A percentile compares a stretch with the other conserved stretches of the same genome.
phyloP scores from a whole-genome alignment of 2,329 filamentous ascomycete species.

The Microdochium bolleyi region DNA sequence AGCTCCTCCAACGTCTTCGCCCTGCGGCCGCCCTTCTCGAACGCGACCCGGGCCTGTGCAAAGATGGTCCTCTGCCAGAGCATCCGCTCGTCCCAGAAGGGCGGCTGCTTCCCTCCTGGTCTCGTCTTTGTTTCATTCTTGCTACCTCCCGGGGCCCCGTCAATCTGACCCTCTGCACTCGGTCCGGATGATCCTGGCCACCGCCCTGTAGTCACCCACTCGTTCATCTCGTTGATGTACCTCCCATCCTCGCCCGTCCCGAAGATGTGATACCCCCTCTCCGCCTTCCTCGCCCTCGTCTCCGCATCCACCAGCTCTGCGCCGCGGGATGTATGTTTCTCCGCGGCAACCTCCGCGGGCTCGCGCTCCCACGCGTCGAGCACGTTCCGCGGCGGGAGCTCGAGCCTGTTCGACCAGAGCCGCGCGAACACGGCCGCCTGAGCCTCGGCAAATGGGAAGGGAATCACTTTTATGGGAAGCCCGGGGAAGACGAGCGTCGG shows the following conservation, averaged over 20 bases:
- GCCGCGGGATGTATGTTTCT: constrained; percentile 18
- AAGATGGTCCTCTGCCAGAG: constrained; percentile 67
- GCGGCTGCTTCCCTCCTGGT: constrained; percentile 55
- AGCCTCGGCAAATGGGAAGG: constrained; percentile 72
- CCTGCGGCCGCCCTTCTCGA: constrained; percentile 55
- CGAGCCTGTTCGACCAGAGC: constrained; percentile 64
- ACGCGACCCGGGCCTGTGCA: constrained; percentile 62
- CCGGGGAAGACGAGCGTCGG: constrained; percentile 73
- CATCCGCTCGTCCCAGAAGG: constrained; percentile 62
- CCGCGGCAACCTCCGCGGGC: constrained; percentile 44
- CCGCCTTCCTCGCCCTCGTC: constrained; percentile 5
- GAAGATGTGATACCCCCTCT: constrained; percentile 38
- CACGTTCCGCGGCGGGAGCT: constrained; percentile 50
- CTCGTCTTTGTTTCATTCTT: background rate
- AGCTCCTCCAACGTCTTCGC: constrained; percentile 64
- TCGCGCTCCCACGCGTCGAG: constrained; percentile 65
- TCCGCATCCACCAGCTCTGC: too few relatives aligned
- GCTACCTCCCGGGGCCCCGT: background rate
- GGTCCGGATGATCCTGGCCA: too few relatives aligned
- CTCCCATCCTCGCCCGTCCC: constrained; percentile 52
- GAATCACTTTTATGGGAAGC: constrained; percentile 77
- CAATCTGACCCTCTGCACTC: too few relatives aligned
- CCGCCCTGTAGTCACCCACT: constrained; percentile 32
- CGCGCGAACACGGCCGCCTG: constrained; percentile 72
- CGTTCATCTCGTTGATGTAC: constrained; percentile 62